phyloP scores from a whole-genome alignment of 208 protist genomes.

The Leishmania martiniquensis region DNA sequence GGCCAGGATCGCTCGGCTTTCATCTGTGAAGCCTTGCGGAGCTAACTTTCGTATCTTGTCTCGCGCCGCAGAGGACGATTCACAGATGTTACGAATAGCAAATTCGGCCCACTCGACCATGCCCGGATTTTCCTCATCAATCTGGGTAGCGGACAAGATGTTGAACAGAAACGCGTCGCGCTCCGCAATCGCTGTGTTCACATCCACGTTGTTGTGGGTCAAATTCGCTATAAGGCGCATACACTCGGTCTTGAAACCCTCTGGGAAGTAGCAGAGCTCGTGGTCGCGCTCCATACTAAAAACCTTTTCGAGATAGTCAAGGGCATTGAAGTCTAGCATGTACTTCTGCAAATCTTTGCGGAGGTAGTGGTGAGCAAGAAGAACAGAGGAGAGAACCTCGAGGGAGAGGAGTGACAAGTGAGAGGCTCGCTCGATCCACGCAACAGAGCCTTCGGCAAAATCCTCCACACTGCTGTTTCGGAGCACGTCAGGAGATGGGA shows the following conservation, averaged over 20 bases:
- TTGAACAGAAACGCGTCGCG: slow-evolving; percentile 51
- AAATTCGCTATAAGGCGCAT: slow-evolving; percentile 82
- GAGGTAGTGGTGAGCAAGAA: slow-evolving; percentile 48
- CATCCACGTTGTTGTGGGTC: slow-evolving; percentile 46
- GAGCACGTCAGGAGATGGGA: slow-evolving; percentile 39
- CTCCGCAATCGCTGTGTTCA: slow-evolving; percentile 38
- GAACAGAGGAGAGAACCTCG: slow-evolving; percentile 63
- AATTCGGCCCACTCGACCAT: slow-evolving; percentile 92
- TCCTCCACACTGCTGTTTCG: slow-evolving; percentile 83
- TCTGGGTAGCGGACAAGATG: slow-evolving; percentile 70
- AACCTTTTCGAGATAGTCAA: slow-evolving; percentile 62
- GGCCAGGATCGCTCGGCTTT: slow-evolving; percentile 55
- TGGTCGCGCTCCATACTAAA: slow-evolving; percentile 70
- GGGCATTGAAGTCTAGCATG: slow-evolving; percentile 50
- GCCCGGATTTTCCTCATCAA: slow-evolving; percentile 91
- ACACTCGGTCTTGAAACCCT: slow-evolving; percentile 79
- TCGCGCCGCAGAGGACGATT: slow-evolving; percentile 41
- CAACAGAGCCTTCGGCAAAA: slow-evolving; percentile 67
- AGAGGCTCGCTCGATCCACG: slow-evolving; percentile 76
- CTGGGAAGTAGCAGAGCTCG: slow-evolving; percentile 76
- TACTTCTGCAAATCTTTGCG: slow-evolving; percentile 59
- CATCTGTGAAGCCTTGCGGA: slow-evolving; percentile 47
- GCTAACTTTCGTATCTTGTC: slow-evolving; percentile 65
- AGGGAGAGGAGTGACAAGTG: slow-evolving; percentile 55
- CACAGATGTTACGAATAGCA: slow-evolving; percentile 84